These are phyloP conservation scores for Xylaria curta DNA, from an alignment of 495 filamentous ascomycete genomes.

Conservation along the genomic window DNA sequence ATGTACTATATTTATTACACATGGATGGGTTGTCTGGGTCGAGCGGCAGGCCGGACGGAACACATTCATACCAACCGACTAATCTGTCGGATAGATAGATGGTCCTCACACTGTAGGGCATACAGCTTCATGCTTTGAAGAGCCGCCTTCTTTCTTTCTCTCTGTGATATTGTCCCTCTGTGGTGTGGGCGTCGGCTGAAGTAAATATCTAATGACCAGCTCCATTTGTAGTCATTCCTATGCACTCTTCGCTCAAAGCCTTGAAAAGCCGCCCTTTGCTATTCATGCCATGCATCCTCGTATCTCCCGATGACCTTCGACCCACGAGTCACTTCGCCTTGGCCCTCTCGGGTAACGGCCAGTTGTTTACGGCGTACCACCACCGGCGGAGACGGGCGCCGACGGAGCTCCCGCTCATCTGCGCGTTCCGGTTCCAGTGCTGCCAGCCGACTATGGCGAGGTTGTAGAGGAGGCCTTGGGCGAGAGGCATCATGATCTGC, in stretches of 20 bases:
- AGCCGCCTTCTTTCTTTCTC: neutral
- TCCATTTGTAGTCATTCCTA: neutral
- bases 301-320: neutral
- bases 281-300: neutral
- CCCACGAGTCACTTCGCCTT: neutral
- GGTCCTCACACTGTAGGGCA: constrained; percentile 30
- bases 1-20: constrained; percentile 22
- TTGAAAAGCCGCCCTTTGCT: neutral
- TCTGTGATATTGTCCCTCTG: neutral
- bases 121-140: neutral
- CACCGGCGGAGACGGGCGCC: constrained; percentile 78
- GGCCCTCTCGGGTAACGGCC: constrained; percentile 57
- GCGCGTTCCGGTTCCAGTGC: constrained; percentile 76
- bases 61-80: neutral
- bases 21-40: neutral
- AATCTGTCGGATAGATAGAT: constrained; percentile 27
- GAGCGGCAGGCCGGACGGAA: neutral
- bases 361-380: constrained; percentile 94
- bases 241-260: neutral
- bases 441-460: constrained; percentile 81
- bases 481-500: constrained; percentile 80
- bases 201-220: neutral
- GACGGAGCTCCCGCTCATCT: constrained; percentile 69
- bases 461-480: constrained; percentile 84
- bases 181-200: neutral